A percentile compares a stretch with the other conserved stretches of the same genome.
Evolutionary conservation across 306 rosid genomes (phyloP).

Genomic region (Crataegus laevigata): DNA sequence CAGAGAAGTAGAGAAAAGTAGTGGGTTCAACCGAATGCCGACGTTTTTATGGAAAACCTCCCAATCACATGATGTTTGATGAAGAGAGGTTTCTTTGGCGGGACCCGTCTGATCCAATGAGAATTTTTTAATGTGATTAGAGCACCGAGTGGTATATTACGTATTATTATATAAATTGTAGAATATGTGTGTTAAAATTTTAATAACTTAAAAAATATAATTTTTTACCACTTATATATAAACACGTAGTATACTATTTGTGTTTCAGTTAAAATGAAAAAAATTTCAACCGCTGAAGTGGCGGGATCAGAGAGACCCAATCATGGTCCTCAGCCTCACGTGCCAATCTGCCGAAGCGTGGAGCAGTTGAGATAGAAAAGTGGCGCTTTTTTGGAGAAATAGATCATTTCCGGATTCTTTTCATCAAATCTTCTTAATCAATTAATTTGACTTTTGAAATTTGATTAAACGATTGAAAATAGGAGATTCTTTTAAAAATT

Average conservation of each 20-base stretch:
- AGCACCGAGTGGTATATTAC: too few species aligned
- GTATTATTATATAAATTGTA: too few species aligned
- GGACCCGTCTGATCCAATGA: conserved; percentile 25
- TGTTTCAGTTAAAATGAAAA: too few species aligned
- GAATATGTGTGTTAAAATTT: too few species aligned
- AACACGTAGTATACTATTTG: accelerated
- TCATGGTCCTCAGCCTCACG: conserved; percentile 50
- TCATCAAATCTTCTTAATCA: too few species aligned
- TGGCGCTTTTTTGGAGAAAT: conserved; percentile 16
- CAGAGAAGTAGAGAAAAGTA: background rate
- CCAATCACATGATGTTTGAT: background rate
- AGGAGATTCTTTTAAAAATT: accelerated
- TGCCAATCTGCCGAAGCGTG: conserved; percentile 58
- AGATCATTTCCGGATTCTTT: accelerated
- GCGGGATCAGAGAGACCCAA: conserved; percentile 34
- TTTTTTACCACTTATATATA: too few species aligned
- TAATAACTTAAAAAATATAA: too few species aligned
- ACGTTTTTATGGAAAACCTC: background rate
- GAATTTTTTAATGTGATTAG: too few species aligned
- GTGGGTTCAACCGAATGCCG: background rate
- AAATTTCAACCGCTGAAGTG: conserved; percentile 1
- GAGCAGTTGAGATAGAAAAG: conserved; percentile 43
- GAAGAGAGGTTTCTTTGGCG: conserved; percentile 1
- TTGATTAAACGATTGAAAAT: too few species aligned
- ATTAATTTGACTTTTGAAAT: too few species aligned